Conservation (phyloP, 305 asterid species). For the Solanum chacoense region DNA sequence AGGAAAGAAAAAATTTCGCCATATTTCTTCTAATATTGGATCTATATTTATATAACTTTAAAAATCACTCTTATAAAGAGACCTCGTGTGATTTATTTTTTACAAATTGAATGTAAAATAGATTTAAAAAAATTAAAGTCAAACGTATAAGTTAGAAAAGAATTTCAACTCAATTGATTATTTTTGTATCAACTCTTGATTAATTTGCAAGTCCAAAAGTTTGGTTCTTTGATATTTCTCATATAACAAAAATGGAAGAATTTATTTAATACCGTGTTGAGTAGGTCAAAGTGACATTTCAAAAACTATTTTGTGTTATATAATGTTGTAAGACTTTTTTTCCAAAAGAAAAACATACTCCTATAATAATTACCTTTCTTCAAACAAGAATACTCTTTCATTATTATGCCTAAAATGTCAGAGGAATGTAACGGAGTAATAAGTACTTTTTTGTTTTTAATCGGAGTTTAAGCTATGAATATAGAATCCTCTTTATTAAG, state of each 20-base stretch:
- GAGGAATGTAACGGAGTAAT: neutral
- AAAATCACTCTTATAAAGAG: neutral
- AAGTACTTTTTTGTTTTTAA: neutral
- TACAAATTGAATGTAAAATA: neutral
- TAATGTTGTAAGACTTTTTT: neutral
- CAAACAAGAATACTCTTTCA: neutral
- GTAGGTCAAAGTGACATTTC: neutral
- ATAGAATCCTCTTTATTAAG: neutral
- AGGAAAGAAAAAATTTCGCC: neutral
- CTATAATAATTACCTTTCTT: neutral
- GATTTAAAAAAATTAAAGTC: neutral
- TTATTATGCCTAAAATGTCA: neutral
- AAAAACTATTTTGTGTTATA: neutral
- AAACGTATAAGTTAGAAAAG: neutral
- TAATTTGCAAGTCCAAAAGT: neutral
- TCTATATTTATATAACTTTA: neutral
- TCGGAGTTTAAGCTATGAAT: rapidly evolving
- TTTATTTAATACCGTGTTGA: neutral
- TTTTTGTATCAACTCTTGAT: neutral
- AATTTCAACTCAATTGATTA: neutral
- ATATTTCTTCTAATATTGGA: neutral
- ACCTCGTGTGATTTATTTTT: neutral
- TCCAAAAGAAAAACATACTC: neutral
- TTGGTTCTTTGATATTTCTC: neutral
- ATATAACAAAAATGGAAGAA: neutral